phyloP scores from a whole-genome alignment of 306 rosid genomes.

The Prunus armeniaca region DNA sequence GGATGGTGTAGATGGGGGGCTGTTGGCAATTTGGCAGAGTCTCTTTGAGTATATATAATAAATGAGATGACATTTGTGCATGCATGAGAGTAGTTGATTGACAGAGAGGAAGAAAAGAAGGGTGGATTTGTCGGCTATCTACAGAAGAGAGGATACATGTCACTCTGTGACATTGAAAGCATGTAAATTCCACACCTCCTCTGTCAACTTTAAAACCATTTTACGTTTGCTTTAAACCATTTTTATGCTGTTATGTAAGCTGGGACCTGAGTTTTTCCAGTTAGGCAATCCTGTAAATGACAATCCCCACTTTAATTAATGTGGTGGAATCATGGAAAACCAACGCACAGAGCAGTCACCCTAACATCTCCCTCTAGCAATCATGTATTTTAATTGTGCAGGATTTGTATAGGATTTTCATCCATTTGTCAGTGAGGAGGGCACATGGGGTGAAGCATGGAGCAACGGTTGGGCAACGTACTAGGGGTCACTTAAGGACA shows the following conservation, averaged over 20 bases:
- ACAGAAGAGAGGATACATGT: background rate
- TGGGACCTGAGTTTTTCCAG: background rate
- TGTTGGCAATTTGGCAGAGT: conserved; percentile 9
- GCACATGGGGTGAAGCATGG: conserved; percentile 69
- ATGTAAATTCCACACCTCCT: background rate
- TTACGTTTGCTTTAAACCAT: too few relatives aligned
- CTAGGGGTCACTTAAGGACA: conserved; percentile 41
- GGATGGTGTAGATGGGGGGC: conserved; percentile 8
- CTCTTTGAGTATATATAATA: conserved; percentile 13
- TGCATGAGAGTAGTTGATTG: conserved; percentile 24
- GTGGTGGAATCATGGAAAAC: conserved; percentile 7
- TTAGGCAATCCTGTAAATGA: too few relatives aligned
- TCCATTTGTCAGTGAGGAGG: conserved; percentile 30
- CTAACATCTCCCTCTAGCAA: background rate
- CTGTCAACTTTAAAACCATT: background rate
- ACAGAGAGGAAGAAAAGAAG: conserved; percentile 8
- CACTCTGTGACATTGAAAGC: background rate
- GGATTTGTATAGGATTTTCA: conserved; percentile 12
- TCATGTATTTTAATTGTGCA: background rate
- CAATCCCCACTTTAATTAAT: background rate
- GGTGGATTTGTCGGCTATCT: conserved; percentile 15
- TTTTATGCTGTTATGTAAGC: background rate
- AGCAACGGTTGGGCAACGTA: conserved; percentile 16
- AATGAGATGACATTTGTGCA: conserved; percentile 26
- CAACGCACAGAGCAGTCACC: conserved; percentile 6